A percentile compares a stretch with the other conserved stretches of the same genome.
Evolutionary conservation across 2,329 filamentous ascomycete genomes (phyloP).

Genomic region (Ophiosphaerella narmari): DNA sequence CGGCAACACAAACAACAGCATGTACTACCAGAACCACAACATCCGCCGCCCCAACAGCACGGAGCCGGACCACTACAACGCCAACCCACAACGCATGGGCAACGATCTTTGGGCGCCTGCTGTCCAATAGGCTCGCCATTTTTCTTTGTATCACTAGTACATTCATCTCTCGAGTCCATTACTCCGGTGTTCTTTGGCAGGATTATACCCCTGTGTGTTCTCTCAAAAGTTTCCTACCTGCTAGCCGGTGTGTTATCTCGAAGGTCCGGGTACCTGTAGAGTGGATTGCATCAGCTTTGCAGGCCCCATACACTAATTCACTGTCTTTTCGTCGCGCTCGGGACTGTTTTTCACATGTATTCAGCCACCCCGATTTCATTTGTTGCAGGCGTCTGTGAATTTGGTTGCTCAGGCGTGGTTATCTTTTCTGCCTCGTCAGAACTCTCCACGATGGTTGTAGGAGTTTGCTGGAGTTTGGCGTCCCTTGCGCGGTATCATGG

Average conservation of each 20-base stretch:
- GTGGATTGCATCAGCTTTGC: slow-evolving; percentile 28
- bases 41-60: slow-evolving; percentile 77
- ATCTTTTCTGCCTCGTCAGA: slow-evolving; percentile 1
- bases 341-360: background rate
- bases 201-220: slow-evolving; percentile 49
- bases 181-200: slow-evolving; percentile 44
- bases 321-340: slow-evolving; percentile 18
- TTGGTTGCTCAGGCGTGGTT: too few relatives aligned
- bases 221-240: slow-evolving; percentile 40
- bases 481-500: slow-evolving; percentile 36
- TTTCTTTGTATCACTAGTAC: slow-evolving; percentile 39
- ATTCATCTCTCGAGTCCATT: slow-evolving; percentile 37
- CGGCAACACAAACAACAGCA: slow-evolving; percentile 62
- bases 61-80: slow-evolving; percentile 60
- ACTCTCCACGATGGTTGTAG: slow-evolving; percentile 25
- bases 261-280: slow-evolving; percentile 33
- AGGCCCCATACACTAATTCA: slow-evolving; percentile 20
- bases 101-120: slow-evolving; percentile 50
- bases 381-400: too few relatives aligned
- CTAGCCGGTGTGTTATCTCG: slow-evolving; percentile 35
- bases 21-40: slow-evolving; percentile 73
- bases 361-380: too few relatives aligned
- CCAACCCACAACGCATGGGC: slow-evolving; percentile 45
- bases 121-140: slow-evolving; percentile 41
- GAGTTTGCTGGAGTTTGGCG: slow-evolving; percentile 43